These are phyloP conservation scores for Diaporthe australafricana DNA, from an alignment of 2,329 filamentous ascomycete species.

Conservation along the genomic window DNA sequence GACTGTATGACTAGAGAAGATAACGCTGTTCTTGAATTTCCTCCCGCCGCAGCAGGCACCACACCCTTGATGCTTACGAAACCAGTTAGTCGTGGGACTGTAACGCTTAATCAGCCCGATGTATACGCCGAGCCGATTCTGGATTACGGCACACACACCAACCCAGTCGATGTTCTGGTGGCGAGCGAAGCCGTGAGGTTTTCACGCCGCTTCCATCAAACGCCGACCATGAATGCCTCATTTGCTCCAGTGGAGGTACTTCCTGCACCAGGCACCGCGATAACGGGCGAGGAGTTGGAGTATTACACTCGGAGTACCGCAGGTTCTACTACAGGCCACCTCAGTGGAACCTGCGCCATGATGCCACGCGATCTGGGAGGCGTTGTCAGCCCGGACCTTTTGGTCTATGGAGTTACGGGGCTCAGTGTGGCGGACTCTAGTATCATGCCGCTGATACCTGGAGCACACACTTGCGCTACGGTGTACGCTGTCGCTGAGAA, in stretches of 20 bases:
- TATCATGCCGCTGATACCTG: slow-evolving; percentile 26
- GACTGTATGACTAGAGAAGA: not conserved
- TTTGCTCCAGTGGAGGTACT: not conserved
- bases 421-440: slow-evolving; percentile 32
- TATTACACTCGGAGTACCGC: not conserved
- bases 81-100: not conserved
- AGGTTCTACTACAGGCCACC: not conserved
- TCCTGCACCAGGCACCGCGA: not conserved
- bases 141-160: not conserved
- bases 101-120: not conserved
- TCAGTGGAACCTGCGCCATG: not conserved
- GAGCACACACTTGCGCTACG: slow-evolving; percentile 17
- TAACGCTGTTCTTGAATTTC: not conserved
- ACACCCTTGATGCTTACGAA: not conserved
- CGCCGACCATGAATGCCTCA: not conserved
- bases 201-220: slow-evolving; percentile 2
- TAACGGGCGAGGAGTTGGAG: not conserved
- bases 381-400: not conserved
- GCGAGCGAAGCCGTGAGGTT: not conserved
- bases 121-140: not conserved
- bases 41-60: not conserved
- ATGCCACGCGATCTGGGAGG: not conserved
- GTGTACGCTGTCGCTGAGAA: slow-evolving; percentile 30
- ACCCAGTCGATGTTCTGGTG: not conserved
- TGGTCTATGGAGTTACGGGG: slow-evolving; percentile 10